These are phyloP conservation scores for Penstemon davidsonii DNA, from an alignment of 257 asterid species.

Conservation along the genomic window DNA sequence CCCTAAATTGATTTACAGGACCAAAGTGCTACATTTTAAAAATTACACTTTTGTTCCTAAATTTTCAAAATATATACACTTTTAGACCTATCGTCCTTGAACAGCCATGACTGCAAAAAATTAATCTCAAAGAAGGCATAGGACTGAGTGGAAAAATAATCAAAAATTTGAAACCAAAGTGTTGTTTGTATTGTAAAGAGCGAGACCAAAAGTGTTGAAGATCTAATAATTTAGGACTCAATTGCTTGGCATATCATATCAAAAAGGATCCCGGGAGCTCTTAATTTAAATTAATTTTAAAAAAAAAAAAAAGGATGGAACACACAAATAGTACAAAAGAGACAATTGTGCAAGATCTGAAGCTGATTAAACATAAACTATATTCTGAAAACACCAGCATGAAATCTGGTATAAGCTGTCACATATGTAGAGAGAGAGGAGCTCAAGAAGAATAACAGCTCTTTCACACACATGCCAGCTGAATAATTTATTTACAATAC, in stretches of 20 bases:
- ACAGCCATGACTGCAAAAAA: background rate
- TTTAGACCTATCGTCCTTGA: background rate
- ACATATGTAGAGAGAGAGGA: background rate
- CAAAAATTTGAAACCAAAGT: background rate
- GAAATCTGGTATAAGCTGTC: background rate
- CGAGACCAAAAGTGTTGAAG: no score
- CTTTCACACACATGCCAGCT: background rate
- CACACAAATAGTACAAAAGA: no score
- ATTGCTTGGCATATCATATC: no score
- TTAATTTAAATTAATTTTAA: background rate
- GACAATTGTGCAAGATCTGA: no score
- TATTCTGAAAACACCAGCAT: constrained; percentile 16
- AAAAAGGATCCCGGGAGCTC: no score
- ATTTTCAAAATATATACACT: background rate
- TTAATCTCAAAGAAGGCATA: background rate
- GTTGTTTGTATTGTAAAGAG: background rate
- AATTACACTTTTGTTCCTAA: no score
- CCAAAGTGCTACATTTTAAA: no score
- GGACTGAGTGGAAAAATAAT: background rate
- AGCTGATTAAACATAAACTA: background rate
- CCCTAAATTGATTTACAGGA: no score
- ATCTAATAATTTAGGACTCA: no score
- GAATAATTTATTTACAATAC: background rate
- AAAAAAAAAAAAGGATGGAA: background rate
- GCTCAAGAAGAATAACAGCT: background rate